Base-by-base conservation (phyloP, 768 basidiomycete species). In the Tricholoma flavovirens region DNA sequence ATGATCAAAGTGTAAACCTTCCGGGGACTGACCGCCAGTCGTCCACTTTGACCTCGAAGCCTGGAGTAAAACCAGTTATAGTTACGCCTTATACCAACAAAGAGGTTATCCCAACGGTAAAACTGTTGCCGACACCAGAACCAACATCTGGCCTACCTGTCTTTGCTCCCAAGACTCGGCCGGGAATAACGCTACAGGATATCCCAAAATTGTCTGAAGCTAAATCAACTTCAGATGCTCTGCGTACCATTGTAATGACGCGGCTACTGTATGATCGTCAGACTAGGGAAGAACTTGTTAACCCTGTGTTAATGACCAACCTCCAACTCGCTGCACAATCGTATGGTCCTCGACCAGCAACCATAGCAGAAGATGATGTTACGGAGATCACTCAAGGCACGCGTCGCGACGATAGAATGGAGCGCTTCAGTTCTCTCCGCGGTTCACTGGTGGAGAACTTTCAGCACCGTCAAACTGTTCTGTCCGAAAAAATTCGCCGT, bases 231-330 rank as follows among this genome's bases (percentile, higher is more conserved):
- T 66, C 71, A 46, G 88, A 89, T 46, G 85, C 83, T 7, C 73
- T 90, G 42, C 81, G 82, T 22, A 71, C 84, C 24, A 81, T 84
- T 12, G 76, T 87, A 24, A 80, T 82, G 71, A 79, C 82, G 9
- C 79, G 88, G 26, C 74, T 84, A 38, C 75, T 79, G 33, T 75
- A 72, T 58, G 85, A 88, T 65, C 74, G 71, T 12, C 83, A 86
- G 66, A 78, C 84, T 10, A 80, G 81, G 19, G 77, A 79, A 38
- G 84, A 87, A 61, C 79, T 82, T 19, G 75, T 87, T 9, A 75
- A 78, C 22, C 87, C 87, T 1, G 75, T 91, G 19, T 72, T 92
- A 12, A 67, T 77, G 60, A 77, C 82, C 29, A 90, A 90, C 65
- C 72, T 73, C 58, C 69, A 77, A 8, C 70, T 82, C 49, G 71